Conservation (phyloP, 495 filamentous ascomycete species). For the Aspergillus homomorphus region DNA sequence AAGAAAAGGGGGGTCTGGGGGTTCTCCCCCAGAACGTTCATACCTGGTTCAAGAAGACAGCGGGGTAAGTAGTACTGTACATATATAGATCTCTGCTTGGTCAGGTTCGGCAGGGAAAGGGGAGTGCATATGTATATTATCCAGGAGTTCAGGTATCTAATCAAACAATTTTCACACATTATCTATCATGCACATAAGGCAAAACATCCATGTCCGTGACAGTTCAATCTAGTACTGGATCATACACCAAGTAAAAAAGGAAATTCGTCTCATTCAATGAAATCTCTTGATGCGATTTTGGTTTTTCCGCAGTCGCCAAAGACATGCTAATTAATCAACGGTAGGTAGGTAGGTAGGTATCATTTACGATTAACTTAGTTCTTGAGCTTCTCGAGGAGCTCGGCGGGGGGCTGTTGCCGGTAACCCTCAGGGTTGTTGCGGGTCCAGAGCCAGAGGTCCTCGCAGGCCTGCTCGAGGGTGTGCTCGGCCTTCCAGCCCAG, state of each 20-base stretch:
- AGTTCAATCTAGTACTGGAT: too few species aligned
- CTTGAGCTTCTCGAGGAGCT: constrained; percentile 72
- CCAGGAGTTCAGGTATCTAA: neutral
- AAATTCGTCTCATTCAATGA: constrained; percentile 44
- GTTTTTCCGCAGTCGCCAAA: neutral
- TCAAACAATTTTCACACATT: neutral
- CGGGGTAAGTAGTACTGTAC: neutral
- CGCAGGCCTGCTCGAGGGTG: constrained; percentile 88
- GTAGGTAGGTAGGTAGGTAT: neutral
- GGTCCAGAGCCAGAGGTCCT: constrained; percentile 92
- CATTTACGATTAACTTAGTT: constrained; percentile 35
- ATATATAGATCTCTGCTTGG: too few species aligned
- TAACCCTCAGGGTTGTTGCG: constrained; percentile 96
- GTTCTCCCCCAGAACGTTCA: too few species aligned
- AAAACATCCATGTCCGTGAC: too few species aligned
- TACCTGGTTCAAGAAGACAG: too few species aligned
- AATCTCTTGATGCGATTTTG: constrained; percentile 21
- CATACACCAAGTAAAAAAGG: constrained; percentile 27
- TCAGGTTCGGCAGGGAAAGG: neutral
- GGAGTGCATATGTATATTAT: neutral
- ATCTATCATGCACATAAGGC: constrained; percentile 1
- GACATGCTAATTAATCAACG: neutral
- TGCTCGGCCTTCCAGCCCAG: constrained; percentile 88
- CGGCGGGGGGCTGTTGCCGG: constrained; percentile 80
- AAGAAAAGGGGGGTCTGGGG: too few species aligned